Base-by-base conservation (phyloP, 331 rosid species). In the Quercus phellos region DNA sequence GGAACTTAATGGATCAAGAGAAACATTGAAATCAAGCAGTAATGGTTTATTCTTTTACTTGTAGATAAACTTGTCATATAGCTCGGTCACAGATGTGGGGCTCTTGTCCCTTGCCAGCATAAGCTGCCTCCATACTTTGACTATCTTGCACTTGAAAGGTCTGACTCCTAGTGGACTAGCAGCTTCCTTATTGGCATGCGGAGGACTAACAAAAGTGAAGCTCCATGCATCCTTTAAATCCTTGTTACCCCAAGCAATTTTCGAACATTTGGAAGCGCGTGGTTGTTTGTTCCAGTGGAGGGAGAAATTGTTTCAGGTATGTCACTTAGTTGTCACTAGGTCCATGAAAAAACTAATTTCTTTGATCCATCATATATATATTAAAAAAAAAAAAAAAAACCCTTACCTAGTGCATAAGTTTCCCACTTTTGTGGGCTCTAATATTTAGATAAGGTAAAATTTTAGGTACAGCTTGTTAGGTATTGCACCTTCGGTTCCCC, bases 1-100 rank as follows among this genome's bases (percentile, higher is more conserved):
- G 22, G 53, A 68, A 74, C 77, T 66, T 38, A 32, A 58, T 27
- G 43, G 63, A 51, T 78, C 3, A 54, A 30, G 3, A n/a, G 77
- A 69, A 50, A 38, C 18, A 24, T n/a, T 59, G 63, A 70, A 3
- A 17, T 66, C 51, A 21, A 80, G 60, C 73, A 74, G 63, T 80
- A 42, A 83, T 74, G 19, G 21, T 43, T 51, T 73, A 19, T 78
- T 53, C 14, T 68, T 76, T 74, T 58, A 51, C 54, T 75, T 73
- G 89, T 97, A 95, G 99, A 95, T 95, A 83, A 95, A 92, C 75
- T 74, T 95, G 84, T 95, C 99, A 2, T 95, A 90, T 84, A 91
- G 85, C 83, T 86, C 91, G 7, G 94, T 91, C 75, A 87, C 97
- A 21, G 99, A 93, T 74, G 84, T 87, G 56, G 99, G 99, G 83